Conservation (phyloP, 2,329 filamentous ascomycete genomes). For the Botryotinia globosa region DNA sequence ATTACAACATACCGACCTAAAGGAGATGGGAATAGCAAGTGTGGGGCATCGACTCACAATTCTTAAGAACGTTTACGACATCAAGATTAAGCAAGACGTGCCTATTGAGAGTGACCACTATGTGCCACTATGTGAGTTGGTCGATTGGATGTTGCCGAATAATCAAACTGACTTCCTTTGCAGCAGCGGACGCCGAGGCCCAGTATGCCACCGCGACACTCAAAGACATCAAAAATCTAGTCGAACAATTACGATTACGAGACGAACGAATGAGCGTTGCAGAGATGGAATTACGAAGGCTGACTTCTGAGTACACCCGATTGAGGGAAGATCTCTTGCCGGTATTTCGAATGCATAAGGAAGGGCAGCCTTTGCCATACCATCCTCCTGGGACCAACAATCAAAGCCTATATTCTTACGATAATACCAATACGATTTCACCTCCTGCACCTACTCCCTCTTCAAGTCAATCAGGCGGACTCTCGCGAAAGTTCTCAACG, state of each 20-base stretch:
- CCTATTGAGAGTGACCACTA: slow-evolving; percentile 92
- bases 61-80: slow-evolving; percentile 92
- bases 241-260: slow-evolving; percentile 82
- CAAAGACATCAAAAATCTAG: slow-evolving; percentile 87
- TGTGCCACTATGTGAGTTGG: slow-evolving; percentile 76
- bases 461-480: slow-evolving; percentile 49
- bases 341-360: slow-evolving; percentile 85
- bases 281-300: slow-evolving; percentile 77
- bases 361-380: slow-evolving; percentile 79
- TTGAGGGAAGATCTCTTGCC: slow-evolving; percentile 89
- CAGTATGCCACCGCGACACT: slow-evolving; percentile 85
- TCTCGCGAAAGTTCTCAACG: slow-evolving; percentile 72
- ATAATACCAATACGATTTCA: slow-evolving; percentile 48
- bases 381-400: slow-evolving; percentile 30
- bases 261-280: slow-evolving; percentile 85
- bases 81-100: slow-evolving; percentile 91
- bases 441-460: slow-evolving; percentile 57
- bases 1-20: slow-evolving; percentile 87
- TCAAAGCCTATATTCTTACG: slow-evolving; percentile 49
- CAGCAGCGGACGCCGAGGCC: slow-evolving; percentile 84
- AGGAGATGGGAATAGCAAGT: slow-evolving; percentile 89
- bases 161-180: slow-evolving; percentile 28
- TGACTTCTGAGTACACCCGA: slow-evolving; percentile 85
- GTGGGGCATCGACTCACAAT: slow-evolving; percentile 94
- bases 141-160: background rate